Evolutionary conservation across 345 rosid genomes (phyloP).

Genomic region (Erodium maritimum): DNA sequence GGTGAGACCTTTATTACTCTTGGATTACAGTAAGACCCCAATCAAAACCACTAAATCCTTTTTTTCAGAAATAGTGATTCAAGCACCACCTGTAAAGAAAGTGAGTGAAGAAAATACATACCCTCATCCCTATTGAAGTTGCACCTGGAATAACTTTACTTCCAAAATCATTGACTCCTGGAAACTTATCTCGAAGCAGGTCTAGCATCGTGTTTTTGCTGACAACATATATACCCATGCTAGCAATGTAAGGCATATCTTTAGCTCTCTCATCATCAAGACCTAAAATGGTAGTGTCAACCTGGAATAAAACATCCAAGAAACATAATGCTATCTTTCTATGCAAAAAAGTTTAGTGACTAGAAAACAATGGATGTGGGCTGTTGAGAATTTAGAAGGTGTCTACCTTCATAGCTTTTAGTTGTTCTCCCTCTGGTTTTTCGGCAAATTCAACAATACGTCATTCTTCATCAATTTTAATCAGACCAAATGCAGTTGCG

Average conservation of each 20-base stretch:
- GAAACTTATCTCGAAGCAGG: conserved; percentile 77
- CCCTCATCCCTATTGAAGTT: conserved; percentile 79
- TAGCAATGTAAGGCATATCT: conserved; percentile 92
- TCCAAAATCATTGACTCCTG: conserved; percentile 96
- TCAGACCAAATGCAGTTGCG: conserved; percentile 84
- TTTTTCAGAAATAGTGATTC: no score
- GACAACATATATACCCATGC: conserved; percentile 95
- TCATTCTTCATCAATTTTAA: conserved; percentile 97
- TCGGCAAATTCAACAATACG: conserved; percentile 85
- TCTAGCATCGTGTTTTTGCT: conserved; percentile 84
- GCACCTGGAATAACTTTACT: conserved; percentile 99
- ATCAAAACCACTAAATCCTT: no score
- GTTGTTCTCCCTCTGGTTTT: conserved; percentile 90
- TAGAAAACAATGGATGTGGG: no score
- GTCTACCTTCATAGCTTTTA: conserved; percentile 76
- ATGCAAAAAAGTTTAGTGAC: no score
- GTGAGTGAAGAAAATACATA: conserved; percentile 19
- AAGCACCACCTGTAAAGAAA: no score
- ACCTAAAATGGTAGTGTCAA: conserved; percentile 87
- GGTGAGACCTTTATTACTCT: no score
- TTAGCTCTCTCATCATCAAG: conserved; percentile 86
- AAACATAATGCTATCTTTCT: no score
- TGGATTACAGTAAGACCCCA: no score
- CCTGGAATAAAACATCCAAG: conserved; percentile 27
- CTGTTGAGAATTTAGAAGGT: neutral